A percentile compares a stretch with the other conserved stretches of the same genome.
Evolutionary conservation across 306 rosid species (phyloP).

Genomic region (Lathyrus aphaca): DNA sequence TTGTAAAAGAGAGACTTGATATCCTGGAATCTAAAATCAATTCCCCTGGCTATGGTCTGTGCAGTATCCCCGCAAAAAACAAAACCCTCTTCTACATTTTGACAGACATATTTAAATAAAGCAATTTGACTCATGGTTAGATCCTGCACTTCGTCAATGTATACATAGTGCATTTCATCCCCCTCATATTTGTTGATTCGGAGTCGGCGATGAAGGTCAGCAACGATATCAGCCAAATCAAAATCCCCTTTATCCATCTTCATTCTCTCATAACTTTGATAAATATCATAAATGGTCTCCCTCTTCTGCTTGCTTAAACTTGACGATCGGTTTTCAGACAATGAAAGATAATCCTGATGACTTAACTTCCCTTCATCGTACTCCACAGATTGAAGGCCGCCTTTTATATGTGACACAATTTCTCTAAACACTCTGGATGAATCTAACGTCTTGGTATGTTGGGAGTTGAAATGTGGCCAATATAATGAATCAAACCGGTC

Average conservation of each 20-base stretch:
- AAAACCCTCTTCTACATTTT: constrained; percentile 81
- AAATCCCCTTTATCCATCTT: constrained; percentile 67
- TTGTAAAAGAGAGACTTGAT: constrained; percentile 64
- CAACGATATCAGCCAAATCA: constrained; percentile 78
- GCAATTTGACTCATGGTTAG: constrained; percentile 80
- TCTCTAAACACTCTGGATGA: constrained; percentile 67
- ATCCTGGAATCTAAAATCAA: constrained; percentile 79
- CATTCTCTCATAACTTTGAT: constrained; percentile 62
- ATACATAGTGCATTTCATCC: constrained; percentile 62
- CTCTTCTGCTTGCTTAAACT: constrained; percentile 51
- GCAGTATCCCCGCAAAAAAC: constrained; percentile 89
- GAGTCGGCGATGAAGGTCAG: constrained; percentile 62
- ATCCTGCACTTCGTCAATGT: constrained; percentile 88
- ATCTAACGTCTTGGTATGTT: constrained; percentile 60
- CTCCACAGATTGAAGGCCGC: constrained; percentile 51
- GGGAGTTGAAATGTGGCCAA: constrained; percentile 72
- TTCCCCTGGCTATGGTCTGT: constrained; percentile 82
- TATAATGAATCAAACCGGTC: constrained; percentile 64
- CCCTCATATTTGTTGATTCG: constrained; percentile 49
- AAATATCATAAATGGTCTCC: constrained; percentile 58
- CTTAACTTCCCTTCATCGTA: constrained; percentile 50
- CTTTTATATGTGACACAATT: constrained; percentile 77
- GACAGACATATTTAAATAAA: constrained; percentile 67
- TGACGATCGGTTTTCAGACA: constrained; percentile 54
- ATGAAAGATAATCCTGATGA: constrained; percentile 50